Evolutionary conservation across 441 rosid genomes (phyloP).

Genomic region (Melastoma candidum): DNA sequence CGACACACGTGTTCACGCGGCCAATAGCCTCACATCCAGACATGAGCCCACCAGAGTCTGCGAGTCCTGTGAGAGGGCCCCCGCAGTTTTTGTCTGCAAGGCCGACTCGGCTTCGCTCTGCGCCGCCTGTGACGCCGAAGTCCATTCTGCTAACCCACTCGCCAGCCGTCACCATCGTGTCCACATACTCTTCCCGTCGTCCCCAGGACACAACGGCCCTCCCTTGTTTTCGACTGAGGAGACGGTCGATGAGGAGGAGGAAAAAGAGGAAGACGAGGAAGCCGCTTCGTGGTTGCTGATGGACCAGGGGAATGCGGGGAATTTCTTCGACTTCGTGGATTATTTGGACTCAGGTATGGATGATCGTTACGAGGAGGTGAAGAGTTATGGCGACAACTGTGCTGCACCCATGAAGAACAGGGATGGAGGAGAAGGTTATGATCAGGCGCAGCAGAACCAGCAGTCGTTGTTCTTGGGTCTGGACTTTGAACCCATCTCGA

Average conservation of each 20-base stretch:
- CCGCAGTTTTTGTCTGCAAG: constrained; percentile 80
- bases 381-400: constrained; percentile 49
- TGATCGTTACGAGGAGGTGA: constrained; percentile 32
- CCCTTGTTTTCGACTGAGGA: constrained; percentile 21
- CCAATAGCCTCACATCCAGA: constrained; percentile 69
- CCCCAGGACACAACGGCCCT: constrained; percentile 28
- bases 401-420: constrained; percentile 55
- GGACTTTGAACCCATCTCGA: constrained; percentile 39
- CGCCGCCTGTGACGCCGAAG: constrained; percentile 60
- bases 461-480: constrained; percentile 24
- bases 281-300: constrained; percentile 78
- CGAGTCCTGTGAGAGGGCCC: constrained; percentile 72
- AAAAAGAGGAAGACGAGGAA: constrained; percentile 53
- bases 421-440: constrained; percentile 39
- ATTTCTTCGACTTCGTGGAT: constrained; percentile 69
- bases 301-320: constrained; percentile 48
- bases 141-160: constrained; percentile 89
- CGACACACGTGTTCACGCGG: constrained; percentile 61
- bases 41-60: constrained; percentile 86
- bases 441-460: constrained; percentile 29
- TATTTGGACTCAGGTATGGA: constrained; percentile 38
- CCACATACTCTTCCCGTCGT: constrained; percentile 47
- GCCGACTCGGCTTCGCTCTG: constrained; percentile 94
- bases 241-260: constrained; percentile 13
- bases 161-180: constrained; percentile 90